phyloP scores from a whole-genome alignment of 768 basidiomycete genomes.

The Leccinum boreale region DNA sequence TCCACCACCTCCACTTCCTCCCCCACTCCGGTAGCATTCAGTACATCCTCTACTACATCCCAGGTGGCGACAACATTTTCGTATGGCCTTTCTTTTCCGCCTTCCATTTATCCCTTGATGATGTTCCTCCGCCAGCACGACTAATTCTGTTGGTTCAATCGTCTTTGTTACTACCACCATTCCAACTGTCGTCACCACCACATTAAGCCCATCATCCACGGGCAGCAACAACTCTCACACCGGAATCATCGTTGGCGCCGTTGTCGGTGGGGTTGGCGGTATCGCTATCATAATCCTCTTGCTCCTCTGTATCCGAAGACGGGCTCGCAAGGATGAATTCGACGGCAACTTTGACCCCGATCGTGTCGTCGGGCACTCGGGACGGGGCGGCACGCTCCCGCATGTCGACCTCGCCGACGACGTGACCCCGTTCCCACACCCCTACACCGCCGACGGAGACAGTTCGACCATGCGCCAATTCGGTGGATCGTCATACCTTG shows the following conservation, averaged over 20 bases:
- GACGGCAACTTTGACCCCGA: constrained; percentile 52
- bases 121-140: constrained; percentile 13
- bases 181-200: constrained; percentile 13
- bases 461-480: constrained; percentile 25
- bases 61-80: constrained; percentile 11
- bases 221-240: constrained; percentile 16
- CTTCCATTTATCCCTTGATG: background rate
- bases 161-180: constrained; percentile 17
- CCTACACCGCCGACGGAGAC: constrained; percentile 1
- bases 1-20: background rate
- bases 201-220: background rate
- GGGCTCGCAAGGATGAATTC: constrained; percentile 37
- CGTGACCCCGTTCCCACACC: constrained; percentile 22
- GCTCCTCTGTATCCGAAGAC: constrained; percentile 28
- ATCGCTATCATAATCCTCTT: constrained; percentile 28
- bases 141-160: constrained; percentile 20
- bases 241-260: constrained; percentile 49
- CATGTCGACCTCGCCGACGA: constrained; percentile 28
- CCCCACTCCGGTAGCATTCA: background rate
- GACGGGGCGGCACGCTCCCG: constrained; percentile 26
- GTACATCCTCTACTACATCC: constrained; percentile 13
- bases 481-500: constrained; percentile 8
- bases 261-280: constrained; percentile 45
- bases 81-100: constrained; percentile 13
- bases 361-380: constrained; percentile 31